phyloP scores from a whole-genome alignment of 2,329 filamentous ascomycete genomes.

The Cercospora zeae-maydis region DNA sequence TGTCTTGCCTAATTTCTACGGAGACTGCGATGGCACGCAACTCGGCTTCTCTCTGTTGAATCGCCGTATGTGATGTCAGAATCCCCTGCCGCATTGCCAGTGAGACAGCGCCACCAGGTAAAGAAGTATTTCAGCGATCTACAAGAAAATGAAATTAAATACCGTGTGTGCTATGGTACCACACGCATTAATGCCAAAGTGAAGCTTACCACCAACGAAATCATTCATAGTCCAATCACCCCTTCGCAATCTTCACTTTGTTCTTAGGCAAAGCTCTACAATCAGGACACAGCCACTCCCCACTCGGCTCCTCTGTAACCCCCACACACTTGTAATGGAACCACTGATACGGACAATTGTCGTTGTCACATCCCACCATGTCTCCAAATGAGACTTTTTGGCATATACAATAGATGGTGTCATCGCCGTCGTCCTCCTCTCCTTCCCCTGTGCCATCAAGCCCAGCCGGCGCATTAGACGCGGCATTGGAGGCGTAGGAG shows the following conservation, averaged over 20 bases:
- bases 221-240: neutral
- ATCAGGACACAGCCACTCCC: constrained; percentile 50
- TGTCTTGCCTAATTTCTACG: neutral
- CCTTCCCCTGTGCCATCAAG: constrained; percentile 29
- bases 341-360: constrained; percentile 77
- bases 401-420: constrained; percentile 72
- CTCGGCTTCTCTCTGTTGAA: neutral
- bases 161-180: constrained; percentile 1
- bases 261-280: constrained; percentile 34
- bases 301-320: constrained; percentile 49
- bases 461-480: constrained; percentile 29
- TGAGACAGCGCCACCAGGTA: neutral
- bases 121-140: neutral
- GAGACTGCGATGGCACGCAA: neutral
- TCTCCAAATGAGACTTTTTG: constrained; percentile 80
- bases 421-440: constrained; percentile 41
- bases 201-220: neutral
- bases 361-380: constrained; percentile 87
- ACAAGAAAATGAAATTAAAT: neutral
- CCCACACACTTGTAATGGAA: constrained; percentile 70
- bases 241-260: constrained; percentile 27
- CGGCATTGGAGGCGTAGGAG: constrained; percentile 27
- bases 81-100: neutral
- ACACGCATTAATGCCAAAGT: neutral
- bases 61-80: neutral